Conservation (phyloP, 2,329 filamentous ascomycete genomes). For the Harringtonia lauricola region DNA sequence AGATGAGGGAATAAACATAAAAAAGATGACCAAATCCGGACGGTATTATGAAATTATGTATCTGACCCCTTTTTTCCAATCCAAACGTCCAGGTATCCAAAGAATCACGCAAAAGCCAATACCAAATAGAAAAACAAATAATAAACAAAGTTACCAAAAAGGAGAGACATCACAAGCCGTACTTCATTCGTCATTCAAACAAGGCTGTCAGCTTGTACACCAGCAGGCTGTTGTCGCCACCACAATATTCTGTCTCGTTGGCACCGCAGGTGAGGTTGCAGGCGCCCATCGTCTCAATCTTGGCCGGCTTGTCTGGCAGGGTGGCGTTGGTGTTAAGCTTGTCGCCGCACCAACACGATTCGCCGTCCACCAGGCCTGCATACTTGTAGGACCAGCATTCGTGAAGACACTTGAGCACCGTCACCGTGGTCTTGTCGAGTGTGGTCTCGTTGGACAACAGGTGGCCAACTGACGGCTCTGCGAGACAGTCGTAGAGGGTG, state of each 20-base stretch:
- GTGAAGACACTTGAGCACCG: constrained; percentile 15
- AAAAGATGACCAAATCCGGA: too few species aligned
- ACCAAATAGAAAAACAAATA: neutral
- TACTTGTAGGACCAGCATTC: constrained; percentile 13
- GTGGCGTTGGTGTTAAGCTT: constrained; percentile 1
- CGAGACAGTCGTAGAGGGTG: constrained; percentile 12
- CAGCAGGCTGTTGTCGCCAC: constrained; percentile 7
- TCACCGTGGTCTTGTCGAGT: constrained; percentile 6
- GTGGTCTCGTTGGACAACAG: constrained; percentile 6
- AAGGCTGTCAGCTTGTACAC: constrained; percentile 7
- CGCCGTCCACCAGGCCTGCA: constrained; percentile 22
- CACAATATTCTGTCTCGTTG: constrained; percentile 12
- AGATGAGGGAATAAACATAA: too few species aligned
- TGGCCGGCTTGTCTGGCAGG: neutral
- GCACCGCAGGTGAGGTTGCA: constrained; percentile 18
- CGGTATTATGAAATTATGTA: constrained; percentile 38
- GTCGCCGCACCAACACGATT: constrained; percentile 10
- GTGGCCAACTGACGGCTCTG: constrained; percentile 12
- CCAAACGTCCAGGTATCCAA: too few species aligned
- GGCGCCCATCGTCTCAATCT: constrained; percentile 11
- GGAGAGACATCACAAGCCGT: neutral
- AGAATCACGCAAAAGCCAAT: neutral
- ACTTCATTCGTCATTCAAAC: neutral
- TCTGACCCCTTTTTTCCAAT: constrained; percentile 24
- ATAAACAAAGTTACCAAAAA: neutral